Conservation (phyloP, 768 basidiomycete species). For the Coprinellus aureogranulatus region DNA sequence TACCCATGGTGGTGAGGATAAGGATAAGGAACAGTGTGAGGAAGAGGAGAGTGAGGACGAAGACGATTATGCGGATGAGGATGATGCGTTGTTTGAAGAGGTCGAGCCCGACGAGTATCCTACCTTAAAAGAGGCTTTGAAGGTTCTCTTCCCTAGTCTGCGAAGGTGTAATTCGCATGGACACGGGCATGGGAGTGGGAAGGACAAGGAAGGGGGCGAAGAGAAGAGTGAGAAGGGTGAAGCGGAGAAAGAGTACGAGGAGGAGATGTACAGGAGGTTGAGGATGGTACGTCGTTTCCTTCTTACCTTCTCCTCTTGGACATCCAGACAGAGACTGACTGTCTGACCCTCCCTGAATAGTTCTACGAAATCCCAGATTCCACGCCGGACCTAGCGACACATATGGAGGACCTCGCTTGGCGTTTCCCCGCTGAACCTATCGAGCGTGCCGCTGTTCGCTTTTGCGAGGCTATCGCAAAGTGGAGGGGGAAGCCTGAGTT, state of each 20-base stretch:
- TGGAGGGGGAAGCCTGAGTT: conserved; percentile 87
- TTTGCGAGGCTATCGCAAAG: conserved; percentile 76
- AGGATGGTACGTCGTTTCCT: conserved; percentile 51
- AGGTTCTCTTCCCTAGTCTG: conserved; percentile 66
- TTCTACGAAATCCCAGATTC: conserved; percentile 73
- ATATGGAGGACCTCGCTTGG: conserved; percentile 78
- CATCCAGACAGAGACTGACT: too few species aligned
- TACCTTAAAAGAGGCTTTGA: conserved; percentile 58
- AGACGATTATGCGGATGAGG: conserved; percentile 21
- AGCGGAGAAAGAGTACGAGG: conserved; percentile 70
- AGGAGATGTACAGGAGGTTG: conserved; percentile 72
- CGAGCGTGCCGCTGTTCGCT: conserved; percentile 73
- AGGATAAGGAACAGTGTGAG: conserved; percentile 13
- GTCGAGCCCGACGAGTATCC: conserved; percentile 81
- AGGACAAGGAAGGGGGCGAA: not conserved
- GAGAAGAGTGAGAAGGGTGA: conserved; percentile 27
- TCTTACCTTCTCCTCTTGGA: not conserved
- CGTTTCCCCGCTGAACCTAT: conserved; percentile 80
- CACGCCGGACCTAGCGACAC: conserved; percentile 72
- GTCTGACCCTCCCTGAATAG: conserved; percentile 29
- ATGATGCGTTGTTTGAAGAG: conserved; percentile 48
- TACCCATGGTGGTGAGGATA: conserved; percentile 10
- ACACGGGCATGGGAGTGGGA: not conserved
- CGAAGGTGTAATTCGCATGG: conserved; percentile 27
- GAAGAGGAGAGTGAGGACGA: conserved; percentile 1